A percentile compares a stretch with the other conserved stretches of the same genome.
These are phyloP conservation scores for Gossypium mustelinum DNA, from an alignment of 345 rosid species.

Conservation along the genomic window DNA sequence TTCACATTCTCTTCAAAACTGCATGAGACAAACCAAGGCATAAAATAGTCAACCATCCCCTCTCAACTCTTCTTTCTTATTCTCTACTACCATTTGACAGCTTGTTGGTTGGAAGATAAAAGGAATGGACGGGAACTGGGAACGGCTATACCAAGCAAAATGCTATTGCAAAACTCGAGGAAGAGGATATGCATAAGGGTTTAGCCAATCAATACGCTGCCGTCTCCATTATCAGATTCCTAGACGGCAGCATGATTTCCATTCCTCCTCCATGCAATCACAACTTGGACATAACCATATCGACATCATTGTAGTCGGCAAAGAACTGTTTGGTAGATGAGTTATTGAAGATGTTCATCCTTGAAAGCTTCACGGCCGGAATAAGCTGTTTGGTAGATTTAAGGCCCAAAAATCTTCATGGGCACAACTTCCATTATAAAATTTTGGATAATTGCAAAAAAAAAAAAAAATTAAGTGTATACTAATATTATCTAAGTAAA, in stretches of 20 bases:
- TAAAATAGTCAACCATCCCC: neutral
- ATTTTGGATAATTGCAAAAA: neutral
- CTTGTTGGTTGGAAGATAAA: neutral
- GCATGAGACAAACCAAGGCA: neutral
- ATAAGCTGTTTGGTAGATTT: conserved; percentile 37
- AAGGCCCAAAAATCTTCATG: neutral
- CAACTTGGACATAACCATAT: neutral
- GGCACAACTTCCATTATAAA: neutral
- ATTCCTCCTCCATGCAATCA: neutral
- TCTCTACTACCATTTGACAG: too few species aligned
- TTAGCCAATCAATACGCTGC: neutral
- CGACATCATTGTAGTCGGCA: neutral
- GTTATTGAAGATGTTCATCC: conserved; percentile 41
- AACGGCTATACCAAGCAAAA: neutral
- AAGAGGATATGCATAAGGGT: neutral
- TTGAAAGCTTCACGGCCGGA: conserved; percentile 33
- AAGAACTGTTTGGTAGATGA: conserved; percentile 21
- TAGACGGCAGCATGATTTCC: neutral
- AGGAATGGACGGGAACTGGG: neutral
- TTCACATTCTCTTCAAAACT: neutral
- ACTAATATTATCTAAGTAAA: neutral
- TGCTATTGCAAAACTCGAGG: neutral
- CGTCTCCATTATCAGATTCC: too few species aligned
- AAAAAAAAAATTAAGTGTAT: neutral
- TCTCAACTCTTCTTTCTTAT: neutral